These are phyloP conservation scores for Aspergillus texensis DNA, from an alignment of 2,329 filamentous ascomycete genomes.

Conservation along the genomic window DNA sequence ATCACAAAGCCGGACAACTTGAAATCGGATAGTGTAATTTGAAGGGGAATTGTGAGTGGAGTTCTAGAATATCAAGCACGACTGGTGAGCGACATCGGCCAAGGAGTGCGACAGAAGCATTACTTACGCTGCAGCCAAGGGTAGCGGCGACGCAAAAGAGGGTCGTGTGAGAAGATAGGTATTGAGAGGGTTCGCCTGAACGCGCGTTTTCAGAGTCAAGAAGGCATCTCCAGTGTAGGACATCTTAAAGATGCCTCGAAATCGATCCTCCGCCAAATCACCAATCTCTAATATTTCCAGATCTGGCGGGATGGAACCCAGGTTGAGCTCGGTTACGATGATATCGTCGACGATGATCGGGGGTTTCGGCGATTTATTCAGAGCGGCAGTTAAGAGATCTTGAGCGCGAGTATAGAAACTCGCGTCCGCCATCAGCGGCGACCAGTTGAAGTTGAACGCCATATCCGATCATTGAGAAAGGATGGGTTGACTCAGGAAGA, in stretches of 20 bases:
- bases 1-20: constrained; percentile 97
- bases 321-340: constrained; percentile 94
- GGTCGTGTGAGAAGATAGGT: constrained; percentile 93
- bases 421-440: constrained; percentile 93
- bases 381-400: constrained; percentile 88
- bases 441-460: constrained; percentile 99
- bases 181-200: constrained; percentile 97
- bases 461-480: constrained; percentile 56
- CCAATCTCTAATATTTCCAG: constrained; percentile 97
- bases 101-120: not conserved
- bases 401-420: constrained; percentile 86
- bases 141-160: constrained; percentile 87
- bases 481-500: constrained; percentile 12
- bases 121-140: constrained; percentile 74
- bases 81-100: constrained; percentile 6
- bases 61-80: constrained; percentile 51
- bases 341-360: constrained; percentile 99
- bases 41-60: constrained; percentile 92
- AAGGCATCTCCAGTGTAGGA: constrained; percentile 95
- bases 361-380: constrained; percentile 97
- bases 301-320: constrained; percentile 91
- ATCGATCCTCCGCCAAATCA: constrained; percentile 93
- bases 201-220: constrained; percentile 89
- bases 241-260: constrained; percentile 99
- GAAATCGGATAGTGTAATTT: constrained; percentile 94